Percentiles rank a stretch among this genome's conserved stretches.
Evolutionary conservation across 2,329 filamentous ascomycete species (phyloP).

Genomic region (Arthrinium puccinioides): DNA sequence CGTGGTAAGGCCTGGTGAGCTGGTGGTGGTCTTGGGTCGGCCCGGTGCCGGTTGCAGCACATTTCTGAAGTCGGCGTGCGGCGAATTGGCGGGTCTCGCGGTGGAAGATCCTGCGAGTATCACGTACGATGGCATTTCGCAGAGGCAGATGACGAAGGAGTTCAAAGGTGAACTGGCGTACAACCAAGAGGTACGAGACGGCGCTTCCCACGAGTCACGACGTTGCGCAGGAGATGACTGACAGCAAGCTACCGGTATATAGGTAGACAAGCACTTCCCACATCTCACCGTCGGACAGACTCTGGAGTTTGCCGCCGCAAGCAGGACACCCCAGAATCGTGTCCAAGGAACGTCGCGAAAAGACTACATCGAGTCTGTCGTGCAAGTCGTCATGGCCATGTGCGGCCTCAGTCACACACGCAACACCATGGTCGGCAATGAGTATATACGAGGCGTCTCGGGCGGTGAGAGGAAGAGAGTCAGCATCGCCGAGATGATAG

Average conservation of each 20-base stretch:
- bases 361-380: constrained; percentile 54
- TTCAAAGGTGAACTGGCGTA: constrained; percentile 49
- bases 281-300: constrained; percentile 70
- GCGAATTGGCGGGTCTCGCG: constrained; percentile 9
- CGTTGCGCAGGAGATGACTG: no score
- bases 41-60: constrained; percentile 43
- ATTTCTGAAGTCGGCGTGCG: constrained; percentile 40
- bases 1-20: constrained; percentile 50
- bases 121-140: constrained; percentile 56
- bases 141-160: constrained; percentile 45
- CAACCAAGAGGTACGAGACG: constrained; percentile 6
- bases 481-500: constrained; percentile 70
- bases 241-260: no score
- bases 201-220: no score
- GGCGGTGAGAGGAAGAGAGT: constrained; percentile 74
- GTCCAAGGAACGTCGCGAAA: constrained; percentile 53
- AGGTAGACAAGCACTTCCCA: constrained; percentile 47
- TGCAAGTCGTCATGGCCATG: constrained; percentile 60
- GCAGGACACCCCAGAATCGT: constrained; percentile 59
- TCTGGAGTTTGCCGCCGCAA: constrained; percentile 63
- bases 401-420: constrained; percentile 68
- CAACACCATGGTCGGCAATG: constrained; percentile 68
- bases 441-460: constrained; percentile 63
- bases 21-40: constrained; percentile 39
- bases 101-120: constrained; percentile 29